Evolutionary conservation across 345 rosid genomes (phyloP).

Genomic region (Excoecaria agallocha): DNA sequence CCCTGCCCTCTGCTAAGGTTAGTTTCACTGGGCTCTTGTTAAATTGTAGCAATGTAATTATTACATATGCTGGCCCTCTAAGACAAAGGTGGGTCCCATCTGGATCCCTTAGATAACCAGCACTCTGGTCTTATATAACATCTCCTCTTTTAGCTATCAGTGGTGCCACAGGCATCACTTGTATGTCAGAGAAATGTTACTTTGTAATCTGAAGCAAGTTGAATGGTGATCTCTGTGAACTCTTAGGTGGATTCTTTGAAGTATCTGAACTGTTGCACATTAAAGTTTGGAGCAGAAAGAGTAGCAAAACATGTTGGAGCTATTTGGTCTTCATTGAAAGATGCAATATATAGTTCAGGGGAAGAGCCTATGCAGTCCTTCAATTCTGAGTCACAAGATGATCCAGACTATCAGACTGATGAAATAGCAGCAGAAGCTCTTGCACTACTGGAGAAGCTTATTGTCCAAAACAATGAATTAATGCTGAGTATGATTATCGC

Average conservation of each 20-base stretch:
- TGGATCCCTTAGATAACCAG: neutral
- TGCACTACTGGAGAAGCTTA: constrained; percentile 50
- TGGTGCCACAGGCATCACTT: constrained; percentile 5
- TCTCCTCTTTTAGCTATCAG: neutral
- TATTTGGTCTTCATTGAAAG: constrained; percentile 74
- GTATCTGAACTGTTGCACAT: constrained; percentile 56
- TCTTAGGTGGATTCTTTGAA: constrained; percentile 84
- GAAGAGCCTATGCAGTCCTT: constrained; percentile 37
- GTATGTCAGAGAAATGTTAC: constrained; percentile 1
- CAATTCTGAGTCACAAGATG: constrained; percentile 44
- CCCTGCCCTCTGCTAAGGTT: constrained; percentile 83
- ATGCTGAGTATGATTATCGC: constrained; percentile 48
- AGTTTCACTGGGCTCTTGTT: constrained; percentile 19
- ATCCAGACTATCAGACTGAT: constrained; percentile 37
- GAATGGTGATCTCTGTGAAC: constrained; percentile 16
- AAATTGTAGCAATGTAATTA: neutral
- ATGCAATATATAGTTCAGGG: constrained; percentile 47
- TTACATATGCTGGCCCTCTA: neutral
- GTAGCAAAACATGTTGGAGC: constrained; percentile 56
- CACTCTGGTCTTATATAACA: neutral
- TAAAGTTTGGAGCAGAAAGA: constrained; percentile 64
- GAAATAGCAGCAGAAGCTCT: constrained; percentile 63
- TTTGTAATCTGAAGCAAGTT: constrained; percentile 11
- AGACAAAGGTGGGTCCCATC: neutral
- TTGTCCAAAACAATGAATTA: constrained; percentile 47